A percentile compares a stretch with the other conserved stretches of the same genome.
These are phyloP conservation scores for Acanthamoeba triangularis DNA, from an alignment of 208 protist species.

Conservation along the genomic window DNA sequence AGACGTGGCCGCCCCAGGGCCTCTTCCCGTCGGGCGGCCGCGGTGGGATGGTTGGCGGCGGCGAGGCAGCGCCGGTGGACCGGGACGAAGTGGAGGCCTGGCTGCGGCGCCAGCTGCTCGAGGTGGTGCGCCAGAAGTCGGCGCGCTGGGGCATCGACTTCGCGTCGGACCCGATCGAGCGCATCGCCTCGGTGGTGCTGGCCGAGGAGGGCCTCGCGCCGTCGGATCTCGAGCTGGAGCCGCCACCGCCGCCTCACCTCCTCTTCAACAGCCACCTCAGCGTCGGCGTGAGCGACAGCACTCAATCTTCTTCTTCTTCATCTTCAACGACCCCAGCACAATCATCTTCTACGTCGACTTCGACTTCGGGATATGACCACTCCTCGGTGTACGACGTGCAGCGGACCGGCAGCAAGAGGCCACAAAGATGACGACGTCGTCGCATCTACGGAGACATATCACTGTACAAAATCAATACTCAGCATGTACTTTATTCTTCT, in stretches of 20 bases:
- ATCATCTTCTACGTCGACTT: background rate
- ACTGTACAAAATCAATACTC: too few relatives aligned
- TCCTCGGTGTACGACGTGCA: background rate
- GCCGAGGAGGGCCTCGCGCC: background rate
- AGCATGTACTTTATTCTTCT: too few relatives aligned
- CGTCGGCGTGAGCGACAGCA: background rate
- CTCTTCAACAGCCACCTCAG: background rate
- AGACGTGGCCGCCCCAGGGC: conserved; percentile 32
- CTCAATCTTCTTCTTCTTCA: background rate
- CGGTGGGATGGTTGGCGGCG: background rate
- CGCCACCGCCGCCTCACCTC: background rate
- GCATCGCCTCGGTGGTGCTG: background rate
- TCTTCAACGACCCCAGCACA: background rate
- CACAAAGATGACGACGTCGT: background rate
- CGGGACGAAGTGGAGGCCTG: conserved; percentile 3
- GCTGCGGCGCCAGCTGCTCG: conserved; percentile 18
- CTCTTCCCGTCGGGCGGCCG: conserved; percentile 13
- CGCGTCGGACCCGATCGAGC: conserved; percentile 2
- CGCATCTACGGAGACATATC: too few relatives aligned
- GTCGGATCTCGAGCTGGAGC: background rate
- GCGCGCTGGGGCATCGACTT: conserved; percentile 48
- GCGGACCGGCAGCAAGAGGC: background rate
- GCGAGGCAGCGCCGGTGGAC: background rate
- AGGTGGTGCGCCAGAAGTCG: background rate
- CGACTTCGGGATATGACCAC: background rate